phyloP scores from a whole-genome alignment of 1,139 yeast genomes.

The Hyphopichia burtonii region DNA sequence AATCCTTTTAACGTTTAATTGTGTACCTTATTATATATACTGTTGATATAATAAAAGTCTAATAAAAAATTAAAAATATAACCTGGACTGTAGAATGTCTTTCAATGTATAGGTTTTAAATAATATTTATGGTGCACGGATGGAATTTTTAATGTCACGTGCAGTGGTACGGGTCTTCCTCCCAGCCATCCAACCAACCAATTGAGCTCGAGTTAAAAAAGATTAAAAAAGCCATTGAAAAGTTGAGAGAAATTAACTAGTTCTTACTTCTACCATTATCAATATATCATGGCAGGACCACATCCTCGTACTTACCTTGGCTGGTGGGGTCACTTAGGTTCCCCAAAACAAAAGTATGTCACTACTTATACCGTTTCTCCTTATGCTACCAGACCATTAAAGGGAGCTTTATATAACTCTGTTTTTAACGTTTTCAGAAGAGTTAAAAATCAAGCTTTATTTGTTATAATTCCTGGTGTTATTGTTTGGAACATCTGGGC shows the following conservation, averaged over 20 bases:
- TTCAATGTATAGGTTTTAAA: no score
- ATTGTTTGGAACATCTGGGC: constrained; percentile 88
- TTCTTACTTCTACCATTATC: no score
- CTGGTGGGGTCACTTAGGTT: constrained; percentile 93
- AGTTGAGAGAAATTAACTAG: neutral
- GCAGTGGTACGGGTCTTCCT: no score
- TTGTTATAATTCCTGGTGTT: constrained; percentile 72
- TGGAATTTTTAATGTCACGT: no score
- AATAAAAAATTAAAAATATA: constrained; percentile 2
- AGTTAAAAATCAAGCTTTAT: constrained; percentile 82
- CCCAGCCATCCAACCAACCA: constrained; percentile 3
- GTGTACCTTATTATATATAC: constrained; percentile 1
- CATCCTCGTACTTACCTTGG: constrained; percentile 85
- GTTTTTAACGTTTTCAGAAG: constrained; percentile 95
- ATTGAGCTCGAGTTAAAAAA: constrained; percentile 3
- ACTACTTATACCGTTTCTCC: constrained; percentile 90
- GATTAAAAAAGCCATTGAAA: neutral
- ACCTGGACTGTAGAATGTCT: no score
- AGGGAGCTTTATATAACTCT: constrained; percentile 82
- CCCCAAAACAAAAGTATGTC: constrained; percentile 85
- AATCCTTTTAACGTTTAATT: neutral
- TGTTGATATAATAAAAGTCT: constrained; percentile 4
- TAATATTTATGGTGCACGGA: neutral
- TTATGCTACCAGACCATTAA: constrained; percentile 88
- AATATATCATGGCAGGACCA: constrained; percentile 60